Percentiles rank a stretch among this genome's conserved stretches.
Evolutionary conservation across 176 grass and related monocot genomes (phyloP).

Genomic region (Oryza glumipatula): DNA sequence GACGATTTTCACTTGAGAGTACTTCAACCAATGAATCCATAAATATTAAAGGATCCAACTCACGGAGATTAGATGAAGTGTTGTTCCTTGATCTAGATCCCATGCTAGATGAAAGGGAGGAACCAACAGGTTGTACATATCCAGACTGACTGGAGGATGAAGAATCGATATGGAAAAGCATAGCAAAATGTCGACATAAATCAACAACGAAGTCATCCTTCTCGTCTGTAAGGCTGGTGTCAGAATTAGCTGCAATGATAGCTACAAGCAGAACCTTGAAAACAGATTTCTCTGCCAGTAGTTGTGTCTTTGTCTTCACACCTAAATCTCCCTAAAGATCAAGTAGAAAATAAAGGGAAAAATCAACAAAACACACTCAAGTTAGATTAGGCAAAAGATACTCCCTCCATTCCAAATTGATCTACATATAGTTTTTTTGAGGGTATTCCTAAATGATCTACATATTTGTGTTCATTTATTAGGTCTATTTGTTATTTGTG

Average conservation of each 20-base stretch:
- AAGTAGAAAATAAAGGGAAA: constrained; percentile 13
- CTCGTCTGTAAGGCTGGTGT: constrained; percentile 71
- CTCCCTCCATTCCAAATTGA: too few species aligned
- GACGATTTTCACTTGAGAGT: constrained; percentile 83
- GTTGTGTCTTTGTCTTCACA: constrained; percentile 98
- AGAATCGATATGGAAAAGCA: constrained; percentile 91
- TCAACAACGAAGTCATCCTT: constrained; percentile 90
- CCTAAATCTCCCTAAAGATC: constrained; percentile 84
- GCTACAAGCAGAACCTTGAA: constrained; percentile 90
- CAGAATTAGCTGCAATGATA: constrained; percentile 74
- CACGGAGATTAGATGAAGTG: constrained; percentile 81
- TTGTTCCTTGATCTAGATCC: constrained; percentile 72
- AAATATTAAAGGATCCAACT: constrained; percentile 93
- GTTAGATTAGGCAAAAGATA: constrained; percentile 1
- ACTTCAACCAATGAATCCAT: constrained; percentile 95
- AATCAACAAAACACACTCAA: background rate
- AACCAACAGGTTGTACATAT: constrained; percentile 59
- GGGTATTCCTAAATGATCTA: too few species aligned
- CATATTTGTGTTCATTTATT: too few species aligned
- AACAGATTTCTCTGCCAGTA: constrained; percentile 95
- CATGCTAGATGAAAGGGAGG: constrained; percentile 58
- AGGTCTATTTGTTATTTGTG: too few species aligned
- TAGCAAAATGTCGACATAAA: constrained; percentile 94
- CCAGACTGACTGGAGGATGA: constrained; percentile 60
- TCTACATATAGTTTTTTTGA: too few species aligned